phyloP scores from a whole-genome alignment of 1,284 basidiomycete species.

The Trametes sp. region DNA sequence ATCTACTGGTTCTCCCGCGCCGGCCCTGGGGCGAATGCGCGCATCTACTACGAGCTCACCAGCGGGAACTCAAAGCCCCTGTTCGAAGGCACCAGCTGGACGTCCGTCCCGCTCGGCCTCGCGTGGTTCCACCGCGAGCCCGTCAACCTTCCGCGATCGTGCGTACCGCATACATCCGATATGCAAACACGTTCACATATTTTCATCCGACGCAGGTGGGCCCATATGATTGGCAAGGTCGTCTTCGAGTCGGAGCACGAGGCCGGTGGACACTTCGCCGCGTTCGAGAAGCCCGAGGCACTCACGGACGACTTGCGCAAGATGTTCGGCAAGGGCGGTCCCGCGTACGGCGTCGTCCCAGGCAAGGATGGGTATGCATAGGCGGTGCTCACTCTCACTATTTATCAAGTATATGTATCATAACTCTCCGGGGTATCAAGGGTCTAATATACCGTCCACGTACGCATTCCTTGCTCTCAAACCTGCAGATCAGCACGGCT shows the following conservation, averaged over 20 bases:
- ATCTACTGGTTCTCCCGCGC: conserved; percentile 25
- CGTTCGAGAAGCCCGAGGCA: conserved; percentile 2
- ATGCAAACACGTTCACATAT: conserved; percentile 5
- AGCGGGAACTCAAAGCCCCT: conserved; percentile 36
- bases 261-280: conserved; percentile 36
- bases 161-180: not conserved
- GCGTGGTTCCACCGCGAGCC: conserved; percentile 46
- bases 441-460: too few species aligned
- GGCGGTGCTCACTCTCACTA: not conserved
- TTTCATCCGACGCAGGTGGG: conserved; percentile 28
- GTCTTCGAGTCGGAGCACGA: conserved; percentile 39
- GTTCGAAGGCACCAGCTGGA: conserved; percentile 26
- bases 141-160: conserved; percentile 35
- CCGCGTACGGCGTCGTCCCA: conserved; percentile 30
- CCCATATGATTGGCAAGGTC: conserved; percentile 35
- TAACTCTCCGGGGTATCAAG: too few species aligned
- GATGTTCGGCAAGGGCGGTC: conserved; percentile 36
- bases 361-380: conserved; percentile 27
- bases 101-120: conserved; percentile 41
- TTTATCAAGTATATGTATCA: not conserved
- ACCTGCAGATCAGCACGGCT: too few species aligned
- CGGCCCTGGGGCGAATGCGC: not conserved
- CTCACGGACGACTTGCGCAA: conserved; percentile 36
- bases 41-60: conserved; percentile 5
- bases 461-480: too few species aligned